Evolutionary conservation across 805 yeast species (phyloP).

Genomic region (Starmerella bacillaris): DNA sequence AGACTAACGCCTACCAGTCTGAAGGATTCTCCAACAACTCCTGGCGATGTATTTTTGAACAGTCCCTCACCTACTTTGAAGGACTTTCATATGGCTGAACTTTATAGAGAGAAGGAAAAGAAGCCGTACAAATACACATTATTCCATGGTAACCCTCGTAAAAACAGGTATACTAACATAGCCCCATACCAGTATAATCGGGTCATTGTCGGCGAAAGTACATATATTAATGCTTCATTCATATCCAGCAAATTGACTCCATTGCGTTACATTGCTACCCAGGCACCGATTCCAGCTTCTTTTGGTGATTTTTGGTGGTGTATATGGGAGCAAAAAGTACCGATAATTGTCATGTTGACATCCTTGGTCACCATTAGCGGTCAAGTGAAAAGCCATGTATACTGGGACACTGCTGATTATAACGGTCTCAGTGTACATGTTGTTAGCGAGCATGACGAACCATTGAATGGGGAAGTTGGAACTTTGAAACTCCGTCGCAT

Average conservation of each 20-base stretch:
- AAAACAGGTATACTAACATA: slow-evolving; percentile 76
- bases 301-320: slow-evolving; percentile 75
- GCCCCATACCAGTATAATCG: slow-evolving; percentile 75
- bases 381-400: slow-evolving; percentile 67
- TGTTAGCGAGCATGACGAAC: slow-evolving; percentile 16
- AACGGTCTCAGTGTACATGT: slow-evolving; percentile 19
- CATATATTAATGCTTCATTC: slow-evolving; percentile 73
- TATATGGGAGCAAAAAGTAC: slow-evolving; percentile 44
- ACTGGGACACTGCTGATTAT: slow-evolving; percentile 52
- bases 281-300: slow-evolving; percentile 72
- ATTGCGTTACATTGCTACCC: slow-evolving; percentile 65
- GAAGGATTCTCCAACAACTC: slow-evolving; percentile 6
- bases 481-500: slow-evolving; percentile 29
- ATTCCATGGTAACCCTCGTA: slow-evolving; percentile 67
- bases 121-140: slow-evolving; percentile 31
- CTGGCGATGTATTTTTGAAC: slow-evolving; percentile 2
- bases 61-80: slow-evolving; percentile 1
- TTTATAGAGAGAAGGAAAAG: no score
- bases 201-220: slow-evolving; percentile 34
- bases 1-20: slow-evolving; percentile 2
- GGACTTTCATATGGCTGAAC: background rate
- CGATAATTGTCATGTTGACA: slow-evolving; percentile 60
- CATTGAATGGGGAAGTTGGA: slow-evolving; percentile 3
- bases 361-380: slow-evolving; percentile 58
- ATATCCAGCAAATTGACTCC: slow-evolving; percentile 26